These are phyloP conservation scores for Pelargonium myrrhifolium DNA, from an alignment of 441 rosid genomes.

Conservation along the genomic window DNA sequence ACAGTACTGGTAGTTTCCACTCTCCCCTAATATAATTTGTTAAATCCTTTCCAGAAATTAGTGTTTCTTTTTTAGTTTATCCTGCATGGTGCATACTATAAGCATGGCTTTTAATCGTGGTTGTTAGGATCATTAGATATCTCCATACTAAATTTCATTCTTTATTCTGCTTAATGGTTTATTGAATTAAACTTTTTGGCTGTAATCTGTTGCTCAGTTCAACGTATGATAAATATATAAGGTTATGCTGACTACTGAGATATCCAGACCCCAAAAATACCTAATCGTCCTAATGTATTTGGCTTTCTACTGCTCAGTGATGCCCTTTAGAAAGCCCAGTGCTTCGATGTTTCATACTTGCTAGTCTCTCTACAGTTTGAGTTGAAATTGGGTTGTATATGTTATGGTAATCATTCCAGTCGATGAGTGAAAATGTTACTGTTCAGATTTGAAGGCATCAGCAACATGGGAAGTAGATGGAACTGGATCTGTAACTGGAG, in stretches of 20 bases:
- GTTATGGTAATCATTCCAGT: neutral
- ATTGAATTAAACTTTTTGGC: no score
- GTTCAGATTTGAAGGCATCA: slow-evolving; percentile 56
- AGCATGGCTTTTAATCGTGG: no score
- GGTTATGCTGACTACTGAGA: no score
- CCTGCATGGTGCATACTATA: no score
- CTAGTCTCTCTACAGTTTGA: slow-evolving; percentile 9
- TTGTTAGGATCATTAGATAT: no score
- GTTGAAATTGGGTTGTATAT: slow-evolving; percentile 8
- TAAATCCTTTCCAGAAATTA: neutral
- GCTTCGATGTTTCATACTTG: neutral
- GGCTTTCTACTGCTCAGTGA: neutral
- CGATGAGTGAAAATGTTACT: slow-evolving; percentile 15
- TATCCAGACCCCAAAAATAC: neutral
- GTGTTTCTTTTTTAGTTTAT: neutral
- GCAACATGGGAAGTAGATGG: slow-evolving; percentile 99
- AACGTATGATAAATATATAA: no score
- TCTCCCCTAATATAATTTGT: neutral
- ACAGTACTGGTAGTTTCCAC: neutral
- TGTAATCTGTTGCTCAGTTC: no score
- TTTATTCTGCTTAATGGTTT: no score
- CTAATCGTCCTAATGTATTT: neutral
- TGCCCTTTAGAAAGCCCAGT: neutral
- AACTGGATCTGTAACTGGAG: slow-evolving; percentile 49
- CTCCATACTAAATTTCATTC: no score